Percentiles rank a stretch among this genome's conserved stretches.
These are phyloP conservation scores for Coemansia nantahalensis DNA, from an alignment of 192 early-diverging fungal species.

Conservation along the genomic window DNA sequence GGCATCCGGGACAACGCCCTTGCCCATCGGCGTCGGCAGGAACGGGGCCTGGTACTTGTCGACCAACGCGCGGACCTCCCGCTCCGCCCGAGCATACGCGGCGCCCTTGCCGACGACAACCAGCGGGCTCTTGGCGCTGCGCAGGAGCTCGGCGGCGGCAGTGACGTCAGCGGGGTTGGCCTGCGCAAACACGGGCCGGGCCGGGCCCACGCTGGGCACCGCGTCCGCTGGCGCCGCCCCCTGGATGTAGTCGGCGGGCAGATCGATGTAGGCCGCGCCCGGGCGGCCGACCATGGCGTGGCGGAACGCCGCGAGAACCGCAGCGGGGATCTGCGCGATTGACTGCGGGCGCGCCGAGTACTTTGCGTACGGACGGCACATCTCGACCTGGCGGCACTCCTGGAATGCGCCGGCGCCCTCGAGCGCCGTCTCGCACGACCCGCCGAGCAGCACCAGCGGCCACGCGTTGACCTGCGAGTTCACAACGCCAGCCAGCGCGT, in stretches of 20 bases:
- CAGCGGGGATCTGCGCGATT: conserved; percentile 51
- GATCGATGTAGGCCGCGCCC: conserved; percentile 64
- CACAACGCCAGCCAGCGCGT: conserved; percentile 65
- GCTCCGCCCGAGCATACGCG: conserved; percentile 65
- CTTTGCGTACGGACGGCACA: conserved; percentile 62
- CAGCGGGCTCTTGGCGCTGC: conserved; percentile 56
- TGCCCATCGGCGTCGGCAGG: conserved; percentile 71
- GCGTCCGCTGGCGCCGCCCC: conserved; percentile 6
- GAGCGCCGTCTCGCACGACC: conserved; percentile 53
- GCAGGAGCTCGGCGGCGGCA: conserved; percentile 48
- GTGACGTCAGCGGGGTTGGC: conserved; percentile 54
- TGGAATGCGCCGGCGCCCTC: conserved; percentile 71
- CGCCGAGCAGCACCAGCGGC: conserved; percentile 68
- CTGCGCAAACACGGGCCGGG: conserved; percentile 25
- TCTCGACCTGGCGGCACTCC: conserved; percentile 66
- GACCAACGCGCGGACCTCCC: conserved; percentile 55
- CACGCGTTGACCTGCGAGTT: conserved; percentile 70
- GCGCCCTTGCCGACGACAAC: conserved; percentile 75
- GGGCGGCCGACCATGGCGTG: conserved; percentile 58
- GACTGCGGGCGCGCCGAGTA: conserved; percentile 53
- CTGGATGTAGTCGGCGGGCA: conserved; percentile 70
- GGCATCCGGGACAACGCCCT: conserved; percentile 64
- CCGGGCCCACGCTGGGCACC: background rate
- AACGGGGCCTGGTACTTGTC: conserved; percentile 62
- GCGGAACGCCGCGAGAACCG: conserved; percentile 58